phyloP scores from a whole-genome alignment of 2,329 filamentous ascomycete genomes.

The Cladosporium sphaerospermum region DNA sequence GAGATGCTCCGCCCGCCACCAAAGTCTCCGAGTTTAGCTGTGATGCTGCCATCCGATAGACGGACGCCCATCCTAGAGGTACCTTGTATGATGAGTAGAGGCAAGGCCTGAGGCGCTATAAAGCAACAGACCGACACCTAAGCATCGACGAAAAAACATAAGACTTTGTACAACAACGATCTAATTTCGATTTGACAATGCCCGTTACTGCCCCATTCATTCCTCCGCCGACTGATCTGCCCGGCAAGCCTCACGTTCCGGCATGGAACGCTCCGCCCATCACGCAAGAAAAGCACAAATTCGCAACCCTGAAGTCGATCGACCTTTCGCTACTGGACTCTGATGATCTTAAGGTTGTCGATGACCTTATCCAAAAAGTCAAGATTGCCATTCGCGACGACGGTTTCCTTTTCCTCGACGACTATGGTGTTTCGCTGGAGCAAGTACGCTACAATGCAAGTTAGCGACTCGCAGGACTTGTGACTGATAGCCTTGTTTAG shows the following conservation, averaged over 20 bases:
- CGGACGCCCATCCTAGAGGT: neutral
- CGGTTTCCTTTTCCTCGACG: slow-evolving; percentile 40
- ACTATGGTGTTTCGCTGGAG: slow-evolving; percentile 46
- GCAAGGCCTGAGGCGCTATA: neutral
- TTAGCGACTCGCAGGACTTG: no score
- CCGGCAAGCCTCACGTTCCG: slow-evolving; percentile 37
- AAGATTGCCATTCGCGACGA: slow-evolving; percentile 31
- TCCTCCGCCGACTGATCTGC: slow-evolving; percentile 34
- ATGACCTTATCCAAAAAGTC: slow-evolving; percentile 37
- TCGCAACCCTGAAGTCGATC: slow-evolving; percentile 31
- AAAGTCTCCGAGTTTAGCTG: neutral
- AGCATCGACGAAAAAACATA: no score
- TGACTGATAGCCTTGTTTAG: slow-evolving; percentile 6
- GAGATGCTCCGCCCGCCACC: neutral
- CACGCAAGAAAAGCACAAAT: slow-evolving; percentile 40
- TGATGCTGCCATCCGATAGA: neutral
- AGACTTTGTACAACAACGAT: no score
- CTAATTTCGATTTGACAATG: slow-evolving; percentile 14
- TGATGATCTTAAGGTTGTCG: slow-evolving; percentile 33
- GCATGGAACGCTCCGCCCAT: slow-evolving; percentile 35
- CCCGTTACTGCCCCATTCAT: slow-evolving; percentile 35
- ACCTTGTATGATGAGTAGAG: neutral
- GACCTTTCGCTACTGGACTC: slow-evolving; percentile 30
- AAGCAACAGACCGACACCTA: neutral
- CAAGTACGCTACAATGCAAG: slow-evolving; percentile 18